These are phyloP conservation scores for Magnolia changhungtana DNA, from an alignment of 164 flowering plant species.

Conservation along the genomic window DNA sequence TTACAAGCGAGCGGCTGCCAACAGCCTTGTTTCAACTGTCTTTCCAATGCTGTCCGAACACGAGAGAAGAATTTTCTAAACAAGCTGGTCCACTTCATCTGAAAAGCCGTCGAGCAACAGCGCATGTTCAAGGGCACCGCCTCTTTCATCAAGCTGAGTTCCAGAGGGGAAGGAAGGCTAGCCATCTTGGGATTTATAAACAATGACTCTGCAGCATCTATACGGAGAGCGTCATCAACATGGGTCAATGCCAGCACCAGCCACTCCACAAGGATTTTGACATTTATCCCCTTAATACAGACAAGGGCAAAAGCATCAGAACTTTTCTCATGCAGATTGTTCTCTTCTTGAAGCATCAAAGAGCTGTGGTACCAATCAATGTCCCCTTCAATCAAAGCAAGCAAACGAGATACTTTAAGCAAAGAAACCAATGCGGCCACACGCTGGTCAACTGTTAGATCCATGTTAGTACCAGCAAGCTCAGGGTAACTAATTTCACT, in stretches of 20 bases:
- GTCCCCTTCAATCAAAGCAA: conserved; percentile 91
- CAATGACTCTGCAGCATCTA: conserved; percentile 92
- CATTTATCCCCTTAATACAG: conserved; percentile 57
- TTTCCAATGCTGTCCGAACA: conserved; percentile 88
- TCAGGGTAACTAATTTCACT: conserved; percentile 31
- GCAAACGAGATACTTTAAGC: conserved; percentile 83
- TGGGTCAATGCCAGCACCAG: conserved; percentile 76
- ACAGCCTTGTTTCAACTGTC: conserved; percentile 67
- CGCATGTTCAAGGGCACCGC: conserved; percentile 95
- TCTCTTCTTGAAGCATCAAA: conserved; percentile 15
- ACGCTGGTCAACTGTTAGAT: conserved; percentile 54
- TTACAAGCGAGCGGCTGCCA: conserved; percentile 50
- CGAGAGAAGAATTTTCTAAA: conserved; percentile 91
- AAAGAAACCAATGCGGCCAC: conserved; percentile 85
- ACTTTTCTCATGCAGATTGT: conserved; percentile 14
- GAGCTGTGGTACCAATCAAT: conserved; percentile 45
- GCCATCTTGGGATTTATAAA: conserved; percentile 89
- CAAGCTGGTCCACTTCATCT: conserved; percentile 95
- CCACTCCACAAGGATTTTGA: conserved; percentile 68
- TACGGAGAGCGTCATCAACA: conserved; percentile 84
- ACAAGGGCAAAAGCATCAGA: conserved; percentile 40
- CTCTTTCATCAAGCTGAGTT: conserved; percentile 72
- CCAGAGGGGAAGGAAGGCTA: conserved; percentile 83
- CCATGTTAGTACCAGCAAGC: conserved; percentile 26
- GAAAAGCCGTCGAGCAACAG: conserved; percentile 88